Evolutionary conservation across 2,329 filamentous ascomycete genomes (phyloP).

Genomic region (Cercospora sp.): DNA sequence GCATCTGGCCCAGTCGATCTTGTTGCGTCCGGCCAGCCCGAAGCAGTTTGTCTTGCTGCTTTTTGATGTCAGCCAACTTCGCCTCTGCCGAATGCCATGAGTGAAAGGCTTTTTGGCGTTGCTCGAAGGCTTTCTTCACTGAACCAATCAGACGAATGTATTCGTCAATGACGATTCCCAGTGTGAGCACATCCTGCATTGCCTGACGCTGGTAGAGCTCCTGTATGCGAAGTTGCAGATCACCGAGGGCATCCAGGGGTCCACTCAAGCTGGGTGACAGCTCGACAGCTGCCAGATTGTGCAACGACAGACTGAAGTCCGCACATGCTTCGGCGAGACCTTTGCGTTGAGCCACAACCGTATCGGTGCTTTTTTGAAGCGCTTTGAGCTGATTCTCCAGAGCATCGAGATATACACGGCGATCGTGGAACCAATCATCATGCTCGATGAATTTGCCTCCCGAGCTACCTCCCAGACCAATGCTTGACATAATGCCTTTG

Average conservation of each 20-base stretch:
- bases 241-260: constrained; percentile 86
- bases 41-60: constrained; percentile 89
- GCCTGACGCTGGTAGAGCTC: constrained; percentile 96
- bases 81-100: constrained; percentile 89
- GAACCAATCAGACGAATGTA: constrained; percentile 95
- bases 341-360: constrained; percentile 87
- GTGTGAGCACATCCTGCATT: constrained; percentile 91
- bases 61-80: constrained; percentile 85
- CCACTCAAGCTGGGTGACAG: constrained; percentile 84
- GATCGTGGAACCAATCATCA: constrained; percentile 99
- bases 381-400: constrained; percentile 84
- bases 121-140: constrained; percentile 87
- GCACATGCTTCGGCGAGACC: constrained; percentile 88
- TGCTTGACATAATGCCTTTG: constrained; percentile 83
- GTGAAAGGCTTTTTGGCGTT: constrained; percentile 94
- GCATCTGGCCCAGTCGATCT: constrained; percentile 87
- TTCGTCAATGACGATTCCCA: constrained; percentile 97
- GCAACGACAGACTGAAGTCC: constrained; percentile 91
- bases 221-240: constrained; percentile 88
- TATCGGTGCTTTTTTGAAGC: constrained; percentile 89
- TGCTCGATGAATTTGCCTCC: constrained; percentile 90
- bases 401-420: constrained; percentile 89
- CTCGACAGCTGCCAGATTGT: constrained; percentile 88
- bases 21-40: constrained; percentile 94
- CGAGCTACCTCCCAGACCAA: constrained; percentile 70